Evolutionary conservation across 768 basidiomycete species (phyloP).

Genomic region (Boletus barrowsii): DNA sequence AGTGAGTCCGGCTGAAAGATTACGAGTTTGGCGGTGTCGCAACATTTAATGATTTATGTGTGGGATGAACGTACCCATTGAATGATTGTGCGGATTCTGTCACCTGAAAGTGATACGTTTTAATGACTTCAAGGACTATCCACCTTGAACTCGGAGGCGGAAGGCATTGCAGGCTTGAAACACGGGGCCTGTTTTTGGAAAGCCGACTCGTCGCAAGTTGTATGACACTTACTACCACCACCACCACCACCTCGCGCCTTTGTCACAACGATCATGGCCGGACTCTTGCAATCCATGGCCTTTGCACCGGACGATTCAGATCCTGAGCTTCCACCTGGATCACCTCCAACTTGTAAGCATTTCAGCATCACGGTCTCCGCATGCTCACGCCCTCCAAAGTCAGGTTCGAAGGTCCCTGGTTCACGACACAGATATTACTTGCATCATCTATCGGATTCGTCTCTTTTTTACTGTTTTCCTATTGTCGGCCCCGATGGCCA

Average conservation of each 20-base stretch:
- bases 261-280: slow-evolving; percentile 15
- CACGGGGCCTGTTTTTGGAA: slow-evolving; percentile 15
- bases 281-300: slow-evolving; percentile 12
- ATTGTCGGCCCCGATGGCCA: slow-evolving; percentile 84
- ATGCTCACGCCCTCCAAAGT: slow-evolving; percentile 37
- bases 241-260: not conserved
- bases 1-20: too few relatives aligned
- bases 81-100: too few relatives aligned
- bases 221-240: not conserved
- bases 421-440: slow-evolving; percentile 83
- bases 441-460: slow-evolving; percentile 72
- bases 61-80: too few relatives aligned
- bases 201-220: not conserved
- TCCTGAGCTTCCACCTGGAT: slow-evolving; percentile 53
- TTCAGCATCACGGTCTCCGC: not conserved
- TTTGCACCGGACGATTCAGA: slow-evolving; percentile 33
- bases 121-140: too few relatives aligned
- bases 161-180: too few relatives aligned
- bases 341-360: slow-evolving; percentile 60
- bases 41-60: too few relatives aligned
- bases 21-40: too few relatives aligned
- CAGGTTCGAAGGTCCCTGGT: slow-evolving; percentile 92
- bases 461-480: slow-evolving; percentile 87
- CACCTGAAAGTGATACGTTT: too few relatives aligned
- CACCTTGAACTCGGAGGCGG: too few relatives aligned